These are phyloP conservation scores for Penstemon davidsonii DNA, from an alignment of 257 asterid genomes.

Conservation along the genomic window DNA sequence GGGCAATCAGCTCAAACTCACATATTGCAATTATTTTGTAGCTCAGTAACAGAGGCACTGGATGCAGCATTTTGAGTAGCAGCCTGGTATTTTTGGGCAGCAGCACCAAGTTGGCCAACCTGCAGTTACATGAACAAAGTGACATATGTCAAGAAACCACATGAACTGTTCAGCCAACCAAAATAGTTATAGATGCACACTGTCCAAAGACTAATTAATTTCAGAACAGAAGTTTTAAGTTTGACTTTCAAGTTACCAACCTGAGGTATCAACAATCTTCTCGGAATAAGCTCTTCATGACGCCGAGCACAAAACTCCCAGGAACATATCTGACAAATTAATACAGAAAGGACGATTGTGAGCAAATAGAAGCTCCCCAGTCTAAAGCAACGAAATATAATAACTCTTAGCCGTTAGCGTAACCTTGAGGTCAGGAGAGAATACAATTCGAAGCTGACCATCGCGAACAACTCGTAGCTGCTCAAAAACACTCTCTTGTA, in stretches of 20 bases:
- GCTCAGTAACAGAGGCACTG: constrained; percentile 64
- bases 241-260: constrained; percentile 33
- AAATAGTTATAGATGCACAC: too few relatives aligned
- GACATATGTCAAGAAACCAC: background rate
- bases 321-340: constrained; percentile 70
- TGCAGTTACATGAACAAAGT: constrained; percentile 35
- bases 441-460: constrained; percentile 93
- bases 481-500: constrained; percentile 94
- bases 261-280: constrained; percentile 90
- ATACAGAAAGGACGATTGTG: background rate
- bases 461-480: constrained; percentile 98
- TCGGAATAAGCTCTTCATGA: constrained; percentile 95
- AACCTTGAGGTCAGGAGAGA: constrained; percentile 94
- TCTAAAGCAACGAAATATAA: constrained; percentile 13
- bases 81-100: constrained; percentile 96
- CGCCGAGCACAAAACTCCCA: constrained; percentile 99
- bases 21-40: constrained; percentile 93
- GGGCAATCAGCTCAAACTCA: constrained; percentile 40
- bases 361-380: constrained; percentile 22
- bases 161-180: background rate
- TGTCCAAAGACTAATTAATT: too few relatives aligned
- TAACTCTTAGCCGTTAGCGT: constrained; percentile 5
- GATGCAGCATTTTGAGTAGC: constrained; percentile 76
- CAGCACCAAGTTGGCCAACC: constrained; percentile 95
- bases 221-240: background rate